Conservation (phyloP, 2,329 filamentous ascomycete species). For the Escovopsis weberi region DNA sequence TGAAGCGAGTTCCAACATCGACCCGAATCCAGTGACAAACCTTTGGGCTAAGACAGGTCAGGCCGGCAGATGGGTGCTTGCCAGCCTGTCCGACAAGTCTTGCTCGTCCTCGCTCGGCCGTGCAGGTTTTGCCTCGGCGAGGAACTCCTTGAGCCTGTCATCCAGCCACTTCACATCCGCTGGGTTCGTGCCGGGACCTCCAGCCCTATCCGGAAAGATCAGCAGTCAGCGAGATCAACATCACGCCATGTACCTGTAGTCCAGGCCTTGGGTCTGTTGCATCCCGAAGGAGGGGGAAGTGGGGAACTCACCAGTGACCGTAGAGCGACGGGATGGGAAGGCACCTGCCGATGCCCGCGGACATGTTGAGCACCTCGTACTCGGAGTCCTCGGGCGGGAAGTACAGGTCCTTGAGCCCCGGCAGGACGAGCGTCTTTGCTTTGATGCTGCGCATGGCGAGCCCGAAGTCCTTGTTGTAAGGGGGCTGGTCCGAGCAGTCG, state of each 20-base stretch:
- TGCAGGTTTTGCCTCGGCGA: slow-evolving; percentile 2
- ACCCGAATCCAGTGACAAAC: too few species aligned
- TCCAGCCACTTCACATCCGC: slow-evolving; percentile 63
- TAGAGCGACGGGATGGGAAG: slow-evolving; percentile 26
- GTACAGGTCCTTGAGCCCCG: slow-evolving; percentile 61
- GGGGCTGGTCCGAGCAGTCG: slow-evolving; percentile 53
- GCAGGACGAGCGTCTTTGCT: slow-evolving; percentile 57
- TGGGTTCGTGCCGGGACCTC: slow-evolving; percentile 55
- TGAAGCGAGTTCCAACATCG: too few species aligned
- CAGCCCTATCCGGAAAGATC: slow-evolving; percentile 30
- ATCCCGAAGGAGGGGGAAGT: too few species aligned
- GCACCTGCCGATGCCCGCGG: slow-evolving; percentile 17
- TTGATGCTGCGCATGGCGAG: slow-evolving; percentile 55
- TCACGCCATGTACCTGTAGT: too few species aligned
- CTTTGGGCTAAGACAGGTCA: too few species aligned
- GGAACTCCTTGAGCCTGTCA: slow-evolving; percentile 37
- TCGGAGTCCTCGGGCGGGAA: slow-evolving; percentile 71
- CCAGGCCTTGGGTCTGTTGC: neutral
- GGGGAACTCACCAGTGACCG: slow-evolving; percentile 22
- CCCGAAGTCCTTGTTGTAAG: slow-evolving; percentile 52
- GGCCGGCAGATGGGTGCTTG: neutral
- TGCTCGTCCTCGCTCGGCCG: neutral
- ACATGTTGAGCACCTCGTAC: slow-evolving; percentile 47
- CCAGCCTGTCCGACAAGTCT: neutral
- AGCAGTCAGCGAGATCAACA: neutral